These are phyloP conservation scores for Eutrema yunnanense DNA, from an alignment of 345 rosid species.

Conservation along the genomic window DNA sequence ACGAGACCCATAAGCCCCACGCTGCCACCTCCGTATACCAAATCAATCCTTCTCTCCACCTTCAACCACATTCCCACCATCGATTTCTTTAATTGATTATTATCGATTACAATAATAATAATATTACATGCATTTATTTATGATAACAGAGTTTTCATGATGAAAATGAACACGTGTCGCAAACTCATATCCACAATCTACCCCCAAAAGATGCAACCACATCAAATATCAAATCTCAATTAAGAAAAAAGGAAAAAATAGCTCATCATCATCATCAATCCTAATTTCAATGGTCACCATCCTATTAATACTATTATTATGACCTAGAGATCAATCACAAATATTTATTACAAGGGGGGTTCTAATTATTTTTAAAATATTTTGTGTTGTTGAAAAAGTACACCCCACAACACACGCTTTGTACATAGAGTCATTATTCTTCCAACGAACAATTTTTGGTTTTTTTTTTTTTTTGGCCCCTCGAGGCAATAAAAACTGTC, in stretches of 20 bases:
- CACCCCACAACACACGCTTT: slow-evolving; percentile 33
- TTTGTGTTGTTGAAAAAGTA: slow-evolving; percentile 23
- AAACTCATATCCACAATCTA: slow-evolving; percentile 11
- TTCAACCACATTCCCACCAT: slow-evolving; percentile 41
- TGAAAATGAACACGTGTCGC: slow-evolving; percentile 52
- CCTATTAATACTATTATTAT: slow-evolving; percentile 26
- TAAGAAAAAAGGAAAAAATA: slow-evolving; percentile 6
- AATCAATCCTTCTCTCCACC: slow-evolving; percentile 94
- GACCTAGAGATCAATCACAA: slow-evolving; percentile 22
- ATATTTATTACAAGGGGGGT: not conserved
- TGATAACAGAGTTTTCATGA: slow-evolving; percentile 34
- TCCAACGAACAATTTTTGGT: slow-evolving; percentile 22
- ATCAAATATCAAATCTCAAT: slow-evolving; percentile 29
- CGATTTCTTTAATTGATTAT: slow-evolving; percentile 27
- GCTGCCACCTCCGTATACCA: slow-evolving; percentile 98
- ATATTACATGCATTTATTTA: slow-evolving; percentile 11
- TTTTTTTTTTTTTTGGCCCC: not conserved
- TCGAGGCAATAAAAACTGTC: slow-evolving; percentile 18
- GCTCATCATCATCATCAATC: slow-evolving; percentile 25
- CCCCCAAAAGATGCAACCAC: slow-evolving; percentile 27
- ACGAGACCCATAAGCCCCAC: slow-evolving; percentile 98
- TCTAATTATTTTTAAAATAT: not conserved
- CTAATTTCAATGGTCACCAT: slow-evolving; percentile 28
- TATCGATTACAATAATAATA: not conserved
- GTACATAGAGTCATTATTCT: slow-evolving; percentile 29